Percentiles rank a stretch among this genome's conserved stretches.
These are phyloP conservation scores for Thermomucor indicae-seudaticae DNA, from an alignment of 371 early-diverging fungal species.

Conservation along the genomic window DNA sequence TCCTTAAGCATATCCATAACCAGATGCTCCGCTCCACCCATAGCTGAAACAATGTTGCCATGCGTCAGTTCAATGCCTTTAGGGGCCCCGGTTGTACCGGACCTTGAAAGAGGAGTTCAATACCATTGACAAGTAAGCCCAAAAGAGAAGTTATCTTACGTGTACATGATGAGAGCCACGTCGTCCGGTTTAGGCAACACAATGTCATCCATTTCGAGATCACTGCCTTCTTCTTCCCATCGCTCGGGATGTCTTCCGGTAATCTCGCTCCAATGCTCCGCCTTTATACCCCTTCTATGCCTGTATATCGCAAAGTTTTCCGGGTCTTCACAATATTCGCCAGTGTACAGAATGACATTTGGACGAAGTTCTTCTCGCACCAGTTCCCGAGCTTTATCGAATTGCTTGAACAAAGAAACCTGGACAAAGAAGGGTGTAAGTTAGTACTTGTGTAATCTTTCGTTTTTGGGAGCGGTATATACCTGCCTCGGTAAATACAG, in stretches of 20 bases:
- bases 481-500: constrained; percentile 69
- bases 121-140: not conserved
- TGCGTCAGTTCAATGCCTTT: constrained; percentile 70
- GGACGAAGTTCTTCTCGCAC: constrained; percentile 14
- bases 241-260: constrained; percentile 13
- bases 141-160: constrained; percentile 8
- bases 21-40: constrained; percentile 46
- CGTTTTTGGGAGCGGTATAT: constrained; percentile 6
- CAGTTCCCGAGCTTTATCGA: constrained; percentile 28
- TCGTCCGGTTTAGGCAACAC: constrained; percentile 58
- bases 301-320: constrained; percentile 23
- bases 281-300: constrained; percentile 7
- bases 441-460: not conserved
- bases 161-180: constrained; percentile 82
- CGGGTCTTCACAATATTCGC: constrained; percentile 29
- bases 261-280: constrained; percentile 27
- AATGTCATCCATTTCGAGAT: constrained; percentile 14
- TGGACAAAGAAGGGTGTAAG: constrained; percentile 3
- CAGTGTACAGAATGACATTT: constrained; percentile 30
- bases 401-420: constrained; percentile 24
- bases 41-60: constrained; percentile 69
- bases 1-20: constrained; percentile 32
- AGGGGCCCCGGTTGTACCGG: constrained; percentile 82
- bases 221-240: too few species aligned
- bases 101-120: constrained; percentile 37